Evolutionary conservation across 441 rosid species (phyloP).

Genomic region (Adansonia gregorii): DNA sequence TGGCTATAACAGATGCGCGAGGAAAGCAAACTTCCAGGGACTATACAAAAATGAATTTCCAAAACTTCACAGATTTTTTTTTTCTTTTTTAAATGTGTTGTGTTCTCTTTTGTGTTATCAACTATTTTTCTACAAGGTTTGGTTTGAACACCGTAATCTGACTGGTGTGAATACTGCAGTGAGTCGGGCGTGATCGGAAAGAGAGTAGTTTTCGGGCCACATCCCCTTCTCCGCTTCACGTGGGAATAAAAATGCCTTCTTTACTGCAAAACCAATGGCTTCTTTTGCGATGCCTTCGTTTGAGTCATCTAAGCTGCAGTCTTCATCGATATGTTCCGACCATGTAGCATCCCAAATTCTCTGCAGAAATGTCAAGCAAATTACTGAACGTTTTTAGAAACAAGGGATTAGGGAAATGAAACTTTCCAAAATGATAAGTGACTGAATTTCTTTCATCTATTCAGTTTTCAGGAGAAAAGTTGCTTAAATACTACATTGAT

Average conservation of each 20-base stretch:
- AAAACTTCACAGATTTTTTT: background rate
- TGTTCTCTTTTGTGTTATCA: slow-evolving; percentile 24
- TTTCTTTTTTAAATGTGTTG: background rate
- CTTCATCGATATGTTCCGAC: slow-evolving; percentile 44
- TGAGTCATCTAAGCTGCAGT: slow-evolving; percentile 30
- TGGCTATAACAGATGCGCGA: background rate
- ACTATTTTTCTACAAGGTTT: slow-evolving; percentile 6
- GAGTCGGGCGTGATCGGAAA: slow-evolving; percentile 90
- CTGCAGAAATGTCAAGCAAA: slow-evolving; percentile 38
- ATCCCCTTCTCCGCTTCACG: slow-evolving; percentile 81
- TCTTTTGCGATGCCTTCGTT: slow-evolving; percentile 37
- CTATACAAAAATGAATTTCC: slow-evolving; percentile 12
- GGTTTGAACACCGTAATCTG: slow-evolving; percentile 48
- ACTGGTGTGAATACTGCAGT: slow-evolving; percentile 78
- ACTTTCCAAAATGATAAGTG: background rate
- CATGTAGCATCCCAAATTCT: slow-evolving; percentile 63
- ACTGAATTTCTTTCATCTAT: background rate
- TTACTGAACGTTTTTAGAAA: slow-evolving; percentile 7
- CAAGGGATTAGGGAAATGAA: background rate
- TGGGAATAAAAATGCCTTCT: slow-evolving; percentile 74
- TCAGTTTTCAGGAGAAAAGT: background rate
- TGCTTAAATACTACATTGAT: background rate
- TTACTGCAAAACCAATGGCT: slow-evolving; percentile 67
- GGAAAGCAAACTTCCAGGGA: background rate
- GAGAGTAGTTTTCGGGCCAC: slow-evolving; percentile 87